These are phyloP conservation scores for Leishmania lainsoni DNA, from an alignment of 208 protist species.

Conservation along the genomic window DNA sequence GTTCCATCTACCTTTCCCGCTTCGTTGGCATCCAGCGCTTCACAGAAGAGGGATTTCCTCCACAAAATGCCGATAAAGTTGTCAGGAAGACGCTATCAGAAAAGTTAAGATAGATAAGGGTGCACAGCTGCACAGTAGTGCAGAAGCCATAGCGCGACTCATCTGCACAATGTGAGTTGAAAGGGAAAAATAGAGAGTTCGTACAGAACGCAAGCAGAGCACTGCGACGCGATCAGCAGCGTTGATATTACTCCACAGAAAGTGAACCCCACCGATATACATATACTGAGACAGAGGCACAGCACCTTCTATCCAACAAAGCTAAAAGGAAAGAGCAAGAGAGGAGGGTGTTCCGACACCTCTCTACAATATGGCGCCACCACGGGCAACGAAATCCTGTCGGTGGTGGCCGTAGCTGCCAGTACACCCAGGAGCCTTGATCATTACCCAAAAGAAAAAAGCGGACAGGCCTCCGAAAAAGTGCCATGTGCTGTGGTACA, in stretches of 20 bases:
- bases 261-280: background rate
- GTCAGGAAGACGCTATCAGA: background rate
- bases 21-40: background rate
- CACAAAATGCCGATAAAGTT: background rate
- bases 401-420: background rate
- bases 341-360: background rate
- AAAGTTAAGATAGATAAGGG: background rate
- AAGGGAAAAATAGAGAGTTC: background rate
- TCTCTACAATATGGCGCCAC: slow-evolving; percentile 12
- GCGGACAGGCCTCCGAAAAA: slow-evolving; percentile 56
- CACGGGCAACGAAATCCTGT: slow-evolving; percentile 4
- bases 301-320: background rate
- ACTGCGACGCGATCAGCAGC: background rate
- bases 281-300: background rate
- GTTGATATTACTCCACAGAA: background rate
- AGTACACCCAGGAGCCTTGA: slow-evolving; percentile 16
- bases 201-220: background rate
- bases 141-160: background rate
- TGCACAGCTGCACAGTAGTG: background rate
- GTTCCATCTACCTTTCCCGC: background rate
- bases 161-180: background rate
- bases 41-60: background rate
- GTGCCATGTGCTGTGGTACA: slow-evolving; percentile 83
- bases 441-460: slow-evolving; percentile 61
- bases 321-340: background rate